Conservation (phyloP, 1,139 yeast genomes). For the Hansenula sp. region DNA sequence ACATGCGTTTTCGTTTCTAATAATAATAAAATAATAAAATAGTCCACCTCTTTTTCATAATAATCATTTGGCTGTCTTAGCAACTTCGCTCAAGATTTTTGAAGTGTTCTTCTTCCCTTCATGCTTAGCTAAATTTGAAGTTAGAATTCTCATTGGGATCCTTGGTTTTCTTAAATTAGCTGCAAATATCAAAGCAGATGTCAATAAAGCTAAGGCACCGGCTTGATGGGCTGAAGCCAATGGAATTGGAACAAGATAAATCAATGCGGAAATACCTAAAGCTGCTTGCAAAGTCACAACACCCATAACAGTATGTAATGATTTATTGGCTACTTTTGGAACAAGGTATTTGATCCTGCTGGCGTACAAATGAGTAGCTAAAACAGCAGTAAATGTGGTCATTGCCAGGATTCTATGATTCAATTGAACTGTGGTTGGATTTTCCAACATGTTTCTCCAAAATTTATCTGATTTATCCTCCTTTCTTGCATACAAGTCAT, state of each 20-base stretch:
- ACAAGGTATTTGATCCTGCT: slow-evolving; percentile 52
- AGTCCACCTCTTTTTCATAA: neutral
- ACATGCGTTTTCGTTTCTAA: no score
- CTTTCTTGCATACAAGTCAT: slow-evolving; percentile 65
- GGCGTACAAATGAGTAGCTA: slow-evolving; percentile 64
- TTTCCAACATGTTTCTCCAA: slow-evolving; percentile 93
- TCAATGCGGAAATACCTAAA: slow-evolving; percentile 79
- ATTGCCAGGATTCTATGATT: slow-evolving; percentile 86
- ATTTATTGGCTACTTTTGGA: slow-evolving; percentile 57
- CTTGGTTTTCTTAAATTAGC: slow-evolving; percentile 74
- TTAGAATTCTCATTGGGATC: slow-evolving; percentile 31
- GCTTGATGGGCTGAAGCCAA: slow-evolving; percentile 97
- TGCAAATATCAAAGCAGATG: slow-evolving; percentile 68
- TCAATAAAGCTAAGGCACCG: slow-evolving; percentile 87
- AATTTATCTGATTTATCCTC: slow-evolving; percentile 68
- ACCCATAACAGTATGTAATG: slow-evolving; percentile 73
- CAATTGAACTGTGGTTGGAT: slow-evolving; percentile 94
- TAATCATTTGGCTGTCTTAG: slow-evolving; percentile 28
- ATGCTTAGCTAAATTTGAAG: slow-evolving; percentile 28
- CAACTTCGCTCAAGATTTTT: slow-evolving; percentile 30
- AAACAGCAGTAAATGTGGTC: slow-evolving; percentile 68
- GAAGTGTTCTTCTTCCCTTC: slow-evolving; percentile 21
- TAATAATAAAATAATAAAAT: no score
- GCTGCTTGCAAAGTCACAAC: slow-evolving; percentile 78
- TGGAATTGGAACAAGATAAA: slow-evolving; percentile 88